Conservation (phyloP, 163 green algal species). For the Scenedesmus sp. region DNA sequence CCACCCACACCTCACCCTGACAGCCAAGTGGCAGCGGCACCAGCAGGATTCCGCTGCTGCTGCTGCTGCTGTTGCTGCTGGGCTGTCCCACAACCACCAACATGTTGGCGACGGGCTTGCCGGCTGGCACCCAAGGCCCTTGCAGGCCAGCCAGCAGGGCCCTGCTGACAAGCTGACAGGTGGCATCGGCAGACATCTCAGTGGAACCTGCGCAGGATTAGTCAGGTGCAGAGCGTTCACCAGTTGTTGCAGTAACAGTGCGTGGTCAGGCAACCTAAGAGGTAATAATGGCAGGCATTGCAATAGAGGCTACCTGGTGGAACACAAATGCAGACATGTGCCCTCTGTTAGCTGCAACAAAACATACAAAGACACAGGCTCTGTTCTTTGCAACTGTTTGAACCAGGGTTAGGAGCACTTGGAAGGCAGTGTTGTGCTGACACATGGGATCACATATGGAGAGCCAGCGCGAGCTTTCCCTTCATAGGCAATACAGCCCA, state of each 20-base stretch:
- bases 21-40: conserved; percentile 20
- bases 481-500: too few species aligned
- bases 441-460: too few species aligned
- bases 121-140: conserved; percentile 16
- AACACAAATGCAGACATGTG: too few species aligned
- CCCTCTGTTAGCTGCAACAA: too few species aligned
- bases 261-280: too few species aligned
- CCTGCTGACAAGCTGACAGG: neutral
- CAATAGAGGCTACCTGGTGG: too few species aligned
- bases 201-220: conserved; percentile 25
- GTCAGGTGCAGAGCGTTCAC: neutral
- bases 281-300: too few species aligned
- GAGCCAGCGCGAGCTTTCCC: too few species aligned
- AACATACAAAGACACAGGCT: too few species aligned
- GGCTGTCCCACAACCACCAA: neutral
- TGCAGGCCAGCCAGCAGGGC: neutral
- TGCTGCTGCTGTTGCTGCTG: conserved; percentile 32
- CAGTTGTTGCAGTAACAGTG: neutral
- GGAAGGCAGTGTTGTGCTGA: too few species aligned
- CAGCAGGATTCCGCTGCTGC: neutral
- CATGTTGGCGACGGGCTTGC: conserved; percentile 35
- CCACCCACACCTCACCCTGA: conserved; percentile 66
- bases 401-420: too few species aligned
- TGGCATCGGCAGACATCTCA: conserved; percentile 47
- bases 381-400: too few species aligned